phyloP scores from a whole-genome alignment of 2,329 filamentous ascomycete species.

The Diaporthe sp. region DNA sequence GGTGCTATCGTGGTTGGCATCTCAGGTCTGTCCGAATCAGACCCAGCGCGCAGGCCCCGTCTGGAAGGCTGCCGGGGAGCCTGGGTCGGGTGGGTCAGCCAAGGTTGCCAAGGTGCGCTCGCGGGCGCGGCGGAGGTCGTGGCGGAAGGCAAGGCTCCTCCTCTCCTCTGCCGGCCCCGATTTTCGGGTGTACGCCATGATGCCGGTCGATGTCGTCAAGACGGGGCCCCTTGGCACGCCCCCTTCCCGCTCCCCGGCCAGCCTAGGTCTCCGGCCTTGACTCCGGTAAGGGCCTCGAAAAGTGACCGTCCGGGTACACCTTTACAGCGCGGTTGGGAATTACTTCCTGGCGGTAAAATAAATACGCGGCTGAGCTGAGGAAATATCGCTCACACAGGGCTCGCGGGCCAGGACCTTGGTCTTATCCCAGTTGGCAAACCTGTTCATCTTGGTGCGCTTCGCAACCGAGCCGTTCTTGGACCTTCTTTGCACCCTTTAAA shows the following conservation, averaged over 20 bases:
- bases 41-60: background rate
- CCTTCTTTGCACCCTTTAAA: no score
- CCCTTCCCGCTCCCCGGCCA: background rate
- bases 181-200: constrained; percentile 16
- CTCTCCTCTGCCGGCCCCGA: background rate
- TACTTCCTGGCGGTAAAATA: background rate
- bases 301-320: background rate
- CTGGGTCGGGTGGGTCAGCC: constrained; percentile 5
- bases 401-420: background rate
- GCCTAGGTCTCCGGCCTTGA: background rate
- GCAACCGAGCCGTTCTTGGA: no score
- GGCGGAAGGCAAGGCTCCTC: no score
- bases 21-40: background rate
- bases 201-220: constrained; percentile 18
- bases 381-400: background rate
- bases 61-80: background rate
- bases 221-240: background rate
- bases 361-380: background rate
- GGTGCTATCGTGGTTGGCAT: background rate
- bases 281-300: background rate
- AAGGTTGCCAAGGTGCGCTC: constrained; percentile 31
- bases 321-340: background rate
- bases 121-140: background rate
- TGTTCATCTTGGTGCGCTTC: background rate
- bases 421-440: background rate